Conservation (phyloP, 2,329 filamentous ascomycete species). For the Plenodomus tracheiphilus region DNA sequence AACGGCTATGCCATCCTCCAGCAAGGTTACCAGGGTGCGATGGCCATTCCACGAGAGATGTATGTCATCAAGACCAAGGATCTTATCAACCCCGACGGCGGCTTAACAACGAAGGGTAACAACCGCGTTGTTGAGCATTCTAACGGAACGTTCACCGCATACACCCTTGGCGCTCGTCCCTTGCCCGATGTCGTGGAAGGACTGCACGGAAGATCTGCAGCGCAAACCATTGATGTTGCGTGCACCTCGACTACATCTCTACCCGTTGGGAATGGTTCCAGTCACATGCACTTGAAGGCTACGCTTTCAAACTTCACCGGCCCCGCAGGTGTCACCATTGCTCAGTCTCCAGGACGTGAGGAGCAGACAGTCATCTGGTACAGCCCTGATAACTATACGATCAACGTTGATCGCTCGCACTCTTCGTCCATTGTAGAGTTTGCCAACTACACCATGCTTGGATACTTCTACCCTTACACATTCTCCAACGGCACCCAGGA, state of each 20-base stretch:
- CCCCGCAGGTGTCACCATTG: constrained; percentile 48
- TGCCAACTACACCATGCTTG: constrained; percentile 49
- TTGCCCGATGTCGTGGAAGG: constrained; percentile 50
- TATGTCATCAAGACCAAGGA: constrained; percentile 50
- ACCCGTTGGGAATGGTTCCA: constrained; percentile 32
- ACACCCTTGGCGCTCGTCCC: constrained; percentile 50
- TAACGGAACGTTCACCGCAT: constrained; percentile 48
- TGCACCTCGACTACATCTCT: constrained; percentile 24
- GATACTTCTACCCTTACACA: constrained; percentile 53
- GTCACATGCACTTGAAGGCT: constrained; percentile 49
- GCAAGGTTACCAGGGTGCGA: constrained; percentile 51
- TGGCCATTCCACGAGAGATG: constrained; percentile 51
- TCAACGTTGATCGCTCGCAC: constrained; percentile 50
- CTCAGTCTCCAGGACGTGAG: constrained; percentile 47
- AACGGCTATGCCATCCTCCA: constrained; percentile 47
- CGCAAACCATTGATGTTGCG: constrained; percentile 23
- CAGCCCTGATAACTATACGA: constrained; percentile 50
- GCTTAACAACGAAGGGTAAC: constrained; percentile 41
- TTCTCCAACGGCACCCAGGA: constrained; percentile 42
- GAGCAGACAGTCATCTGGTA: constrained; percentile 53
- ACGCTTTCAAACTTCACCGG: constrained; percentile 46
- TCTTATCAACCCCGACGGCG: constrained; percentile 42
- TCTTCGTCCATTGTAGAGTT: constrained; percentile 50
- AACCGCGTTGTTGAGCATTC: constrained; percentile 38
- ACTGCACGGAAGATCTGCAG: constrained; percentile 35